A percentile compares a stretch with the other conserved stretches of the same genome.
These are phyloP conservation scores for Dendrocalamus latiflorus DNA, from an alignment of 202 grass and related monocot species.

Conservation along the genomic window DNA sequence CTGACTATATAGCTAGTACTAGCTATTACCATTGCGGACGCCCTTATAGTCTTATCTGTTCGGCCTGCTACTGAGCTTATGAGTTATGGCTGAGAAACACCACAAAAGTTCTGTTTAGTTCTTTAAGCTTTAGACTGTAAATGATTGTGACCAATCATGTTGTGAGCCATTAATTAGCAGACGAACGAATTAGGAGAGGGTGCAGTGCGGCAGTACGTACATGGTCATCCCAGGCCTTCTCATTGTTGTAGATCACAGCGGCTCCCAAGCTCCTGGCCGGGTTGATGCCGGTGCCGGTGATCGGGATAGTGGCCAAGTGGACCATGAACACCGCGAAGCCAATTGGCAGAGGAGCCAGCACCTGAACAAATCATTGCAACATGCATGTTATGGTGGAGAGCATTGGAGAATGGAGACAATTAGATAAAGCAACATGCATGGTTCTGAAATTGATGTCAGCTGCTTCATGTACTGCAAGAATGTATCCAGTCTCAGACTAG, in stretches of 20 bases:
- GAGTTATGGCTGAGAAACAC: not conserved
- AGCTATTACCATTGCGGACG: no score
- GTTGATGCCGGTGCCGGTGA: slow-evolving; percentile 36
- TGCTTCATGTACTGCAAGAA: not conserved
- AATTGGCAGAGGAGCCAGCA: slow-evolving; percentile 73
- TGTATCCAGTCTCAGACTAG: no score
- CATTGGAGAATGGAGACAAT: not conserved
- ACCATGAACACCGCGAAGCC: slow-evolving; percentile 86
- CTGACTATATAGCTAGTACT: no score
- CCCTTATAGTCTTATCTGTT: not conserved
- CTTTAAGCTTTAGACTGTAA: not conserved
- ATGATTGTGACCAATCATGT: slow-evolving; percentile 34
- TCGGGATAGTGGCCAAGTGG: slow-evolving; percentile 64
- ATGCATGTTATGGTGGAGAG: not conserved
- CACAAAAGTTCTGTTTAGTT: not conserved
- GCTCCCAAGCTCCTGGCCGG: slow-evolving; percentile 60
- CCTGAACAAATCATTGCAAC: slow-evolving; percentile 21
- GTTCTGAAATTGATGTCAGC: not conserved
- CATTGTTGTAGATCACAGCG: slow-evolving; percentile 69
- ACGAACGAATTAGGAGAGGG: not conserved
- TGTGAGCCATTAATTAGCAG: slow-evolving; percentile 25
- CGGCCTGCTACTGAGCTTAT: not conserved
- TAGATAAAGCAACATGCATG: not conserved
- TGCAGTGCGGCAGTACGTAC: slow-evolving; percentile 13
- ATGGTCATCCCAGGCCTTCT: slow-evolving; percentile 70